A percentile compares a stretch with the other conserved stretches of the same genome.
Evolutionary conservation across 176 grass and related monocot genomes (phyloP).

Genomic region (Oryza officinalis): DNA sequence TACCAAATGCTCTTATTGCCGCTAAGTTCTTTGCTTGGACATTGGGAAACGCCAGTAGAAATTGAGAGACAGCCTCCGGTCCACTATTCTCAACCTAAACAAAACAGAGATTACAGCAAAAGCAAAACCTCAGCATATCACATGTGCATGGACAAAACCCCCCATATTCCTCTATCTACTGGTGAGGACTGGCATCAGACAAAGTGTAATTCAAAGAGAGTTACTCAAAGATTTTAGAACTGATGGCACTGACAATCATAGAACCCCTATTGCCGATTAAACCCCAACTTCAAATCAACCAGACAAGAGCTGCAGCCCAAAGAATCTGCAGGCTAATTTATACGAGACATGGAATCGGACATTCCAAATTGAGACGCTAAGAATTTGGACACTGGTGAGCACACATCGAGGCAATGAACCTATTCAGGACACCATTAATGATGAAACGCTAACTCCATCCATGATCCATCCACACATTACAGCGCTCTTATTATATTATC

Average conservation of each 20-base stretch:
- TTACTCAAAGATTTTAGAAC: neutral
- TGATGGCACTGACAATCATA: too few relatives aligned
- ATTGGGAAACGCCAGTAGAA: constrained; percentile 76
- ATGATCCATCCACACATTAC: neutral
- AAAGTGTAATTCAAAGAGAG: neutral
- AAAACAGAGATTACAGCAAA: neutral
- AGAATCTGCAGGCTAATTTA: neutral
- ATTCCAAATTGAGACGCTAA: neutral
- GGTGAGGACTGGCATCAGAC: neutral
- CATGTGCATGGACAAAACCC: neutral
- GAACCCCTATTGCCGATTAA: neutral
- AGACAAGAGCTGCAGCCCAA: neutral
- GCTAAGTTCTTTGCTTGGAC: constrained; percentile 87
- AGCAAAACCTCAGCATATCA: constrained; percentile 17
- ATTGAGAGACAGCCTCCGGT: constrained; percentile 63
- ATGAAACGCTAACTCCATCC: constrained; percentile 4
- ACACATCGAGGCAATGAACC: neutral
- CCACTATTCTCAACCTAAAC: constrained; percentile 85
- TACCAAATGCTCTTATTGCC: constrained; percentile 74
- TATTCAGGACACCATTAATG: neutral
- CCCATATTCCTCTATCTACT: neutral
- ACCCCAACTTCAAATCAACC: neutral
- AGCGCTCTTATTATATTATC: neutral
- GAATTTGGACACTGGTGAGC: neutral
- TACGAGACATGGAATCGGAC: neutral